Base-by-base conservation (phyloP, 2,329 filamentous ascomycete genomes). In the Teratosphaeria pseudoeucalypti region DNA sequence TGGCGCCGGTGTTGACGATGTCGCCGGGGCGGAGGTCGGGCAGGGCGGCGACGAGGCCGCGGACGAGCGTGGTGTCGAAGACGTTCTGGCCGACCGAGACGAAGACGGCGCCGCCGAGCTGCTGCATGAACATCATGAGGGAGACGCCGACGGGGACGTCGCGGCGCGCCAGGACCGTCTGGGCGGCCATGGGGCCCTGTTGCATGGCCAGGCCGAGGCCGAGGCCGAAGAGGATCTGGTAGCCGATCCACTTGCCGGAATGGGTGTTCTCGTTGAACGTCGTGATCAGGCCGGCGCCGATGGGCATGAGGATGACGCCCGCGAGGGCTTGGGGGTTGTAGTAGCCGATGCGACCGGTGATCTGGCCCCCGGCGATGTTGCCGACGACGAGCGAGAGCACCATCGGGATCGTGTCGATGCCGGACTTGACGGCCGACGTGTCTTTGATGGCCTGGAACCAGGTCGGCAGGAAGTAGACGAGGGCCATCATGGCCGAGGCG, bases 361-460 rank as follows among this genome's bases (percentile, higher is more conserved):
- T 43, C 26, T 64, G 67, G 34, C 76, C 77, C 29, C 70, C 64
- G n/a, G 69, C 16, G 65, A 79, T 72, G 57, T 72, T 73, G 54
- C 75, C 63, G 60, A 78, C 57, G 59, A 78, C 76, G 9, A 77
- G 68, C 9, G 73, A 71, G n/a, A 79, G 70, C 5, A 65, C 75
- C 53, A 77, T 65, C 3, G 78, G 78, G 1, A 80, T 68, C 54
- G 76, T 77, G 69, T 76, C 74, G 65, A 79, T 78, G 37, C 77
- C 77, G 14, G 76, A 78, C 49, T 75, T 74, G 16, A 75, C 74
- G 2, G 78, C 77, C 0, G 71, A 72, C 1, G 70, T 73, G 5
- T 74, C 75, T 60, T 79, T 77, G 68, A 79, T 77, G 12, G 76
- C 76, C 62, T 80, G 74, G 76, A 79, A 77, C 74, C 77, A 72